A percentile compares a stretch with the other conserved stretches of the same genome.
Evolutionary conservation across 2,329 filamentous ascomycete genomes (phyloP).

Genomic region (Colletotrichum costaricense): DNA sequence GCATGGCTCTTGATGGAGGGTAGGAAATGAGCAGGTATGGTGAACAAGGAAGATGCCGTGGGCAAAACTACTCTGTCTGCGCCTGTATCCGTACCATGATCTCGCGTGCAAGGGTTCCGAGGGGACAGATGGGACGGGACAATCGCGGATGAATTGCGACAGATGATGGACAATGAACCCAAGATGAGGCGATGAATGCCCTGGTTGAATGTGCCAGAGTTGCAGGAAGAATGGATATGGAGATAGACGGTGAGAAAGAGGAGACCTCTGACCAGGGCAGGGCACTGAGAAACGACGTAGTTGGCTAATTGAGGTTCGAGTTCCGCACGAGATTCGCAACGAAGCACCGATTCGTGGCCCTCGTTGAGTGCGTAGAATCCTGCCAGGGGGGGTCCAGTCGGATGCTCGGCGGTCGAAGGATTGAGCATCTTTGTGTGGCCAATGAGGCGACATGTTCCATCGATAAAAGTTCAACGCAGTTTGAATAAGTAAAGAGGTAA

Average conservation of each 20-base stretch:
- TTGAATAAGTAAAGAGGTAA: not conserved
- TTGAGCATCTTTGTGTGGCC: not conserved
- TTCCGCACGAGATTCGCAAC: not conserved
- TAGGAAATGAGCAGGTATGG: slow-evolving; percentile 21
- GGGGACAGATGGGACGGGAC: slow-evolving; percentile 6
- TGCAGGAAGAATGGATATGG: not conserved
- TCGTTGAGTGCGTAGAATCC: not conserved
- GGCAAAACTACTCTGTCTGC: not conserved
- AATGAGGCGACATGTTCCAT: not conserved
- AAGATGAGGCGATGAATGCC: slow-evolving; percentile 4
- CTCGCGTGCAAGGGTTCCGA: slow-evolving; percentile 20
- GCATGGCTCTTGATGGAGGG: slow-evolving; percentile 18
- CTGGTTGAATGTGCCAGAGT: not conserved
- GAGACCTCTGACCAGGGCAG: not conserved
- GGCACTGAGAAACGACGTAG: not conserved
- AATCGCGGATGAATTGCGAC: slow-evolving; percentile 27
- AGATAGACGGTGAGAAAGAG: slow-evolving; percentile 8
- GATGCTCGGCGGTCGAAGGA: not conserved
- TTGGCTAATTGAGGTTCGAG: not conserved
- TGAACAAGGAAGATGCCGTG: slow-evolving; percentile 10
- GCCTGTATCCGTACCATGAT: not conserved
- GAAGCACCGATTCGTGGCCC: slow-evolving; percentile 1
- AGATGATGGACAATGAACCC: slow-evolving; percentile 24
- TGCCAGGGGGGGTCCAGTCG: not conserved
- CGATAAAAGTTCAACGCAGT: not conserved